Percentiles rank a stretch among this genome's conserved stretches.
phyloP scores from a whole-genome alignment of 1,284 basidiomycete species.

The Farysia itapuensis region DNA sequence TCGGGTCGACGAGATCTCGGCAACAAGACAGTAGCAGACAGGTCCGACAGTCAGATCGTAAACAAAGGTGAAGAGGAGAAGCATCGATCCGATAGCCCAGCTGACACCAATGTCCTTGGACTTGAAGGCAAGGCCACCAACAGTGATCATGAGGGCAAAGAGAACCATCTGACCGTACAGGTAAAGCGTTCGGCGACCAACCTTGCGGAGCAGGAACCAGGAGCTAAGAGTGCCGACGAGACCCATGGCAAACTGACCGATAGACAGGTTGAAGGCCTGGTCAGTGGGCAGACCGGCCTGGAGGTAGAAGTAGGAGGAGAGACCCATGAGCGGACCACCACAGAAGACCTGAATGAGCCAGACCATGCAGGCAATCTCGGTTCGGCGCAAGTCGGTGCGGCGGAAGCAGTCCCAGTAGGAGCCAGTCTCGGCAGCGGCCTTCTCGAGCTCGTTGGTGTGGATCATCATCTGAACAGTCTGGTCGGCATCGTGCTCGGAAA shows the following conservation, averaged over 20 bases:
- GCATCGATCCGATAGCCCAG: constrained; percentile 61
- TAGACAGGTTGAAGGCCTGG: constrained; percentile 60
- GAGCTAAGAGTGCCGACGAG: constrained; percentile 59
- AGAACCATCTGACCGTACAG: constrained; percentile 62
- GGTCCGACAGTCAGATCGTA: constrained; percentile 61
- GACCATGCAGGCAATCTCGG: constrained; percentile 60
- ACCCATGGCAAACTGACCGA: constrained; percentile 60
- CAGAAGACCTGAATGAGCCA: constrained; percentile 57
- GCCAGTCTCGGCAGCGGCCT: constrained; percentile 49
- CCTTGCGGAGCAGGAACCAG: constrained; percentile 61
- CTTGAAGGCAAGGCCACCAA: constrained; percentile 61
- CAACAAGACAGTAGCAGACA: constrained; percentile 62
- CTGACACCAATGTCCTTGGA: constrained; percentile 7
- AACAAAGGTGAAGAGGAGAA: constrained; percentile 61
- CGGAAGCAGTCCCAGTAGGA: constrained; percentile 63
- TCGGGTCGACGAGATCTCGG: constrained; percentile 62
- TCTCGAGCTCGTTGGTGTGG: constrained; percentile 61
- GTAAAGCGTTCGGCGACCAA: constrained; percentile 63
- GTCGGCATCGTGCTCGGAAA: constrained; percentile 58
- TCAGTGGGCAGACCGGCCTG: constrained; percentile 60
- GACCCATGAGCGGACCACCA: constrained; percentile 48
- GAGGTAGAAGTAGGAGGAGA: constrained; percentile 60
- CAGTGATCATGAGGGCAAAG: constrained; percentile 60
- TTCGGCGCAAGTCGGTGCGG: constrained; percentile 61
- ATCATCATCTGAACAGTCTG: constrained; percentile 62